Conservation (phyloP, 352 stramenopile species). For the Pythium plurisporium region DNA sequence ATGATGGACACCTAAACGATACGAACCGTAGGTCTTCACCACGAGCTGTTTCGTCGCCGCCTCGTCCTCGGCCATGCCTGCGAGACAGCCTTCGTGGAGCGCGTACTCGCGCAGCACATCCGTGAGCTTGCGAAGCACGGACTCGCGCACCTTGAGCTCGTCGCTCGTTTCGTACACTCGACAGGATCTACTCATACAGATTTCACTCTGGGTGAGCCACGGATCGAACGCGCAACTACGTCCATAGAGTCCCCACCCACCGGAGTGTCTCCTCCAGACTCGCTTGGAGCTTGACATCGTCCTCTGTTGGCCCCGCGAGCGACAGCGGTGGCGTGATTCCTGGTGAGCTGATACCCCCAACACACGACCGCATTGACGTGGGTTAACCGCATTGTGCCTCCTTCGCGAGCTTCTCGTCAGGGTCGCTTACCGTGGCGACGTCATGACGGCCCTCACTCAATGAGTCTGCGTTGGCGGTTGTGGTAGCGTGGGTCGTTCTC, state of each 20-base stretch:
- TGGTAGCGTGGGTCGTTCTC: no score
- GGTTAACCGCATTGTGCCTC: not conserved
- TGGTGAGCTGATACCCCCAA: slow-evolving; percentile 3
- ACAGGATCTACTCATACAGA: slow-evolving; percentile 31
- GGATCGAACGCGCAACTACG: no score
- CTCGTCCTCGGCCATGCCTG: slow-evolving; percentile 41
- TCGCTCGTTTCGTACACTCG: slow-evolving; percentile 74
- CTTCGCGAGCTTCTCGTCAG: no score
- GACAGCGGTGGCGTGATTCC: slow-evolving; percentile 74
- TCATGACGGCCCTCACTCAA: no score
- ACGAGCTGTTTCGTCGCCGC: slow-evolving; percentile 39
- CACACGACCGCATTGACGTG: not conserved
- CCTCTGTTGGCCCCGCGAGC: slow-evolving; percentile 52
- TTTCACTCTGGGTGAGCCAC: not conserved
- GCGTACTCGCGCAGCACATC: slow-evolving; percentile 75
- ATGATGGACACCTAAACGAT: slow-evolving; percentile 81
- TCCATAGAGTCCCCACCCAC: slow-evolving; percentile 20
- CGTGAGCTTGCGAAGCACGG: slow-evolving; percentile 58
- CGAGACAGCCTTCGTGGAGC: slow-evolving; percentile 52
- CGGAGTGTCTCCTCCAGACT: slow-evolving; percentile 57
- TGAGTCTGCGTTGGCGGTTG: no score
- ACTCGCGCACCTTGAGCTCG: slow-evolving; percentile 54
- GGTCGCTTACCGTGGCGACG: slow-evolving; percentile 9
- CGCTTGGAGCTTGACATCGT: slow-evolving; percentile 63
- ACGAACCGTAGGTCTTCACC: slow-evolving; percentile 92